Base-by-base conservation (phyloP, 257 asterid genomes). In the Nicotiana otophora region DNA sequence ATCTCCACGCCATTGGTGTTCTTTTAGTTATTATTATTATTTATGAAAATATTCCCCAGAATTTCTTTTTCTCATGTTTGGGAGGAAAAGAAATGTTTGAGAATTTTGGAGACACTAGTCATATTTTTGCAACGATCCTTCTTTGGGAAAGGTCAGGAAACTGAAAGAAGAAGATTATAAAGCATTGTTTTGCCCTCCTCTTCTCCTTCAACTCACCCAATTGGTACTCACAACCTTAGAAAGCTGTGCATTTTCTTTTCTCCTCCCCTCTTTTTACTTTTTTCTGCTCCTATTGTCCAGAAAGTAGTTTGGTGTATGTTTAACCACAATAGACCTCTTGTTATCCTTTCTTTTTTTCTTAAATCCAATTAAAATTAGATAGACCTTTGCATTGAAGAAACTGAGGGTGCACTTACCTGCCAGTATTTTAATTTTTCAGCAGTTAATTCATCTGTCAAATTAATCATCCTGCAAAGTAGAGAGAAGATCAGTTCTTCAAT, bases 371-470 rank as follows among this genome's bases (percentile, higher is more conserved):
- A 46, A 42, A 10, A 42, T 7, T 20, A 42, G 34, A 42, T 20
- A 46, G 78, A 48, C 34, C 34, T 42, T 42, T 42, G 36, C 20
- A 20, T 70, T 57, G 48, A 42, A 72, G 78, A 72, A 72, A 74
- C 42, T 64, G 16, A 48, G 16, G 15, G 16, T 26, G 80, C 80
- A 86, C 95, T 89, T 86, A 95, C 98, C 84, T 93, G 98, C 92
- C 82, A 82, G 87, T 90, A 90, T 87, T 92, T 95, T 4, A 88
- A 81, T 85, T 84, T 95, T 85, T 95, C 99, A 5, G 92, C 83
- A 78, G 89, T 92, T 89, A 95, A 92, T 86, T 95, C 99, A 70
- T 93, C 95, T 1, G 97, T 93, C 95, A 95, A 87, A 88, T 89
- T 87, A 85, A 62, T 87, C 97, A 91, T 91, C 94, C 99, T 95